These are phyloP conservation scores for Penicillium longicatenatum DNA, from an alignment of 495 filamentous ascomycete genomes.

Conservation along the genomic window DNA sequence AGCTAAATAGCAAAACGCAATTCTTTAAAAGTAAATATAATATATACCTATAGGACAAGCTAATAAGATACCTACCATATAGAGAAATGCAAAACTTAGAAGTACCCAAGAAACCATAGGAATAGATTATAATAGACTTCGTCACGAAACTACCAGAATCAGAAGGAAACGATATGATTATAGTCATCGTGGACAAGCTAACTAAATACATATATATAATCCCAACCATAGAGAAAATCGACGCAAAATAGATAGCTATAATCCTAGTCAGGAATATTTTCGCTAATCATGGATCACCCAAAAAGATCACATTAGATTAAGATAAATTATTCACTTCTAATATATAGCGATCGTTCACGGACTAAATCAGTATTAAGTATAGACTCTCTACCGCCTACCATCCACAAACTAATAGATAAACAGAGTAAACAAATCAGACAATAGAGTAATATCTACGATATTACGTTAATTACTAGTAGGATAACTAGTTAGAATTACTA, in stretches of 20 bases:
- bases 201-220: not conserved
- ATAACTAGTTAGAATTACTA: too few relatives aligned
- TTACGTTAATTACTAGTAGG: too few relatives aligned
- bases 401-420: constrained; percentile 1
- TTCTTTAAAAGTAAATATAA: not conserved
- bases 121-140: too few relatives aligned
- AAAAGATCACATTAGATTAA: not conserved
- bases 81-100: not conserved
- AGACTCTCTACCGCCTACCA: constrained; percentile 5
- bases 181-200: not conserved
- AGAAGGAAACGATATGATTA: not conserved
- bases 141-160: not conserved
- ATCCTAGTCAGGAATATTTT: not conserved
- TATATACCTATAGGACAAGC: not conserved
- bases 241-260: not conserved
- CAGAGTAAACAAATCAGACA: too few relatives aligned
- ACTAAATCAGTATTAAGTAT: too few relatives aligned
- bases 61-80: not conserved
- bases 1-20: too few relatives aligned
- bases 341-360: not conserved
- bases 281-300: not conserved
- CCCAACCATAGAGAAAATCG: not conserved
- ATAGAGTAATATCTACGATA: too few relatives aligned
- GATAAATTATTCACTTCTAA: constrained; percentile 5
- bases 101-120: not conserved